A percentile compares a stretch with the other conserved stretches of the same genome.
phyloP scores from a whole-genome alignment of 768 basidiomycete genomes.

The Rhizopogon sp. region DNA sequence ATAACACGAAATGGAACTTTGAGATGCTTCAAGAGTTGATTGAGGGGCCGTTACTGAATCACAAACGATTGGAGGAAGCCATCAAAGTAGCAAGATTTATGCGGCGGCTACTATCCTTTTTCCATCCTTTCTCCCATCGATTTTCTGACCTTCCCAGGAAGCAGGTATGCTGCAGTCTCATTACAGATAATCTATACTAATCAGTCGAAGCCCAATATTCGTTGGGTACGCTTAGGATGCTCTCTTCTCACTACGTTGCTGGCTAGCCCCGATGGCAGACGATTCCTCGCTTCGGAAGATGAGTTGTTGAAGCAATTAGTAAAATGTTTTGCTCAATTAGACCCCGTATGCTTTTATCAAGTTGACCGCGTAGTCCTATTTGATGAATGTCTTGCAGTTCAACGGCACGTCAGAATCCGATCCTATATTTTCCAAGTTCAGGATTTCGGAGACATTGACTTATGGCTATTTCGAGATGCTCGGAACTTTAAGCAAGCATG shows the following conservation, averaged over 20 bases:
- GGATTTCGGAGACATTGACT: slow-evolving; percentile 77
- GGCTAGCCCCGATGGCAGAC: slow-evolving; percentile 75
- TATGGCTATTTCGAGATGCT: slow-evolving; percentile 96
- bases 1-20: slow-evolving; percentile 89
- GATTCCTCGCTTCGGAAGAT: slow-evolving; percentile 79
- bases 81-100: slow-evolving; percentile 88
- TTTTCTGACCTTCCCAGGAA: slow-evolving; percentile 79
- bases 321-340: slow-evolving; percentile 86
- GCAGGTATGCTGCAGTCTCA: slow-evolving; percentile 38
- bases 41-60: slow-evolving; percentile 88
- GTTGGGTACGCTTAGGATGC: slow-evolving; percentile 86
- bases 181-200: slow-evolving; percentile 5
- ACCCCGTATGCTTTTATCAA: slow-evolving; percentile 57
- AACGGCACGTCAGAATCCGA: slow-evolving; percentile 70
- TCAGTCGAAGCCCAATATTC: slow-evolving; percentile 55
- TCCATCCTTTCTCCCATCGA: slow-evolving; percentile 82
- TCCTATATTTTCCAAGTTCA: slow-evolving; percentile 79
- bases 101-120: slow-evolving; percentile 88
- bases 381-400: slow-evolving; percentile 38
- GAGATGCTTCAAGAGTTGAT: slow-evolving; percentile 84
- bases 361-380: neutral
- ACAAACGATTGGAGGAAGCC: slow-evolving; percentile 91
- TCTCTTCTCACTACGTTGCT: slow-evolving; percentile 79
- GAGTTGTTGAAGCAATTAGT: slow-evolving; percentile 79
- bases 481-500: slow-evolving; percentile 81